phyloP scores from a whole-genome alignment of 78 protist genomes.

The Planoprotostelium fungivorum region DNA sequence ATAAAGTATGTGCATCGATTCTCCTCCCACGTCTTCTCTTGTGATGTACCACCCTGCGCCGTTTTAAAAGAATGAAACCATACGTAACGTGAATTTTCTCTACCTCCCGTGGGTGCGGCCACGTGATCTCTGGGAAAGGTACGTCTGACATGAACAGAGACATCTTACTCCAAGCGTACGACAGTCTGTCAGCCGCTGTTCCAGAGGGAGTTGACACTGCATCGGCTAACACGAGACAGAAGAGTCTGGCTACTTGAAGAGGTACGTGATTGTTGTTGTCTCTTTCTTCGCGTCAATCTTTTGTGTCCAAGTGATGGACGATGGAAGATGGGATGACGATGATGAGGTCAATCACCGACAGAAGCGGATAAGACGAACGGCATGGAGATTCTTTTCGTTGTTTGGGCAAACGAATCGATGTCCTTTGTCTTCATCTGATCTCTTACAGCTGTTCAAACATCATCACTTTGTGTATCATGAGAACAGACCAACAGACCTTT shows the following conservation, averaged over 20 bases:
- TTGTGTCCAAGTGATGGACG: too few species aligned
- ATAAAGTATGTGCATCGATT: too few species aligned
- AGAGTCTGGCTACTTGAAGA: neutral
- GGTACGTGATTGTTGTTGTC: neutral
- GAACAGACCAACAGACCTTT: neutral
- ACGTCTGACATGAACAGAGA: neutral
- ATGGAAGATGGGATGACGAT: too few species aligned
- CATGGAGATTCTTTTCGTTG: neutral
- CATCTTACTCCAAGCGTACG: neutral
- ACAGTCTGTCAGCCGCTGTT: neutral
- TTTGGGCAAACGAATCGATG: neutral
- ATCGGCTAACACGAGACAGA: neutral
- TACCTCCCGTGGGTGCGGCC: neutral
- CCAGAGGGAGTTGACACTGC: neutral
- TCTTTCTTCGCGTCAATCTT: too few species aligned
- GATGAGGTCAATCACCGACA: too few species aligned
- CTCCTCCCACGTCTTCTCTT: too few species aligned
- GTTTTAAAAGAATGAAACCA: too few species aligned
- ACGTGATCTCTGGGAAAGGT: neutral
- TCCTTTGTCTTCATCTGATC: neutral
- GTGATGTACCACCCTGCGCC: too few species aligned
- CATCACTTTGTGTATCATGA: neutral
- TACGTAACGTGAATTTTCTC: too few species aligned
- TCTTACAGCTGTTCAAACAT: neutral
- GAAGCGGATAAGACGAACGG: neutral